phyloP scores from a whole-genome alignment of 2,329 filamentous ascomycete genomes.

The Raffaelea albimanens region DNA sequence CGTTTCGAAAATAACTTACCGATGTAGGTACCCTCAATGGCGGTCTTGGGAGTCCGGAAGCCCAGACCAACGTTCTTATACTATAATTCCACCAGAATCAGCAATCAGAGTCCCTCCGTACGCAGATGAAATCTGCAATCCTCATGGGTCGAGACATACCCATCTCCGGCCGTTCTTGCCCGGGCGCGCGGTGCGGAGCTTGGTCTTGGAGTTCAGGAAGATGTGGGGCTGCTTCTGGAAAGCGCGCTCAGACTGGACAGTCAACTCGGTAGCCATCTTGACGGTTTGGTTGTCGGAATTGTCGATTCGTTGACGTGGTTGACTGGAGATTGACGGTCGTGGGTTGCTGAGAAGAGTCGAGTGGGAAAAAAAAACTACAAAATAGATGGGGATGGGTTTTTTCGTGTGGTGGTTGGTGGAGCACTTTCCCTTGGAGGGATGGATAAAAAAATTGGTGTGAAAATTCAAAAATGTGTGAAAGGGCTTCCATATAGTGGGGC shows the following conservation, averaged over 20 bases:
- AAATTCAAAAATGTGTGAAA: conserved; percentile 13
- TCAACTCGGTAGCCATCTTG: conserved; percentile 92
- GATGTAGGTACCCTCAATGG: conserved; percentile 98
- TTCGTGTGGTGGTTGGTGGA: conserved; percentile 14
- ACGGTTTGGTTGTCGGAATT: conserved; percentile 4
- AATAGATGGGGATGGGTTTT: conserved; percentile 7
- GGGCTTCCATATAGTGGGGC: conserved; percentile 7
- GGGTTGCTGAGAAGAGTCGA: too few species aligned
- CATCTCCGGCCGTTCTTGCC: conserved; percentile 87
- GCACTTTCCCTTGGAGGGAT: conserved; percentile 4
- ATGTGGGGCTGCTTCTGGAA: conserved; percentile 99
- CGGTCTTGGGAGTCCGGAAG: conserved; percentile 96
- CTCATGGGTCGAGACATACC: too few species aligned
- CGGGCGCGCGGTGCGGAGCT: conserved; percentile 72
- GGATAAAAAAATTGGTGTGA: conserved; percentile 7
- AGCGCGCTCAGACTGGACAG: conserved; percentile 99
- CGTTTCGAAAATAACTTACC: conserved; percentile 59
- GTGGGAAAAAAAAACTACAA: too few species aligned
- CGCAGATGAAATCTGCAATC: too few species aligned
- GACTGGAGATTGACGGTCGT: too few species aligned
- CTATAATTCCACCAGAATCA: conserved; percentile 22
- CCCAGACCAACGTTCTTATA: conserved; percentile 99
- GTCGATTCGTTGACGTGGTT: too few species aligned
- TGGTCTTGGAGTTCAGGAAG: conserved; percentile 96
- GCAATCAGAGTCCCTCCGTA: too few species aligned